Percentiles rank a stretch among this genome's conserved stretches.
phyloP scores from a whole-genome alignment of 2,329 filamentous ascomycete species.

The Venturia carpophila region DNA sequence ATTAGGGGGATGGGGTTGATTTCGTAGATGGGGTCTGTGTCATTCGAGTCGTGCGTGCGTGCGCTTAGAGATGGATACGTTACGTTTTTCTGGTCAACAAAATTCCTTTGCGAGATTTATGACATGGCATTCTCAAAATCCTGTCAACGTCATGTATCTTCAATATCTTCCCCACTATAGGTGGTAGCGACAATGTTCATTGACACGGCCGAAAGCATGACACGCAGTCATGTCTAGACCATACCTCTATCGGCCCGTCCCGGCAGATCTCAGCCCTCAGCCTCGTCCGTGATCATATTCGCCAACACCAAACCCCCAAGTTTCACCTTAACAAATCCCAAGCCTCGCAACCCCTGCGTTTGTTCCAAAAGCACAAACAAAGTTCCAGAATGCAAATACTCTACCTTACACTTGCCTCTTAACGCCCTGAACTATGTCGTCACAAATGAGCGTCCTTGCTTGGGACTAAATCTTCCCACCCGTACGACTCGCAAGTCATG shows the following conservation, averaged over 20 bases:
- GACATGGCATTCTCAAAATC: too few relatives aligned
- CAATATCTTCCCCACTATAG: background rate
- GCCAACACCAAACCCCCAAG: background rate
- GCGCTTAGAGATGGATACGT: background rate
- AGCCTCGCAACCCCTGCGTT: background rate
- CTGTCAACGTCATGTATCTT: too few relatives aligned
- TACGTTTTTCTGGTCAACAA: background rate
- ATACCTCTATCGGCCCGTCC: background rate
- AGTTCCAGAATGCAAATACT: background rate
- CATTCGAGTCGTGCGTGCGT: background rate
- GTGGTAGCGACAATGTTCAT: background rate
- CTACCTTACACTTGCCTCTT: background rate
- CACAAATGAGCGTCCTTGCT: background rate
- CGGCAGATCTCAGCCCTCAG: conserved; percentile 8
- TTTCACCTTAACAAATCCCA: background rate
- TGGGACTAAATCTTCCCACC: too few relatives aligned
- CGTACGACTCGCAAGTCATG: too few relatives aligned
- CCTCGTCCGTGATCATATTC: background rate
- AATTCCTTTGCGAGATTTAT: too few relatives aligned
- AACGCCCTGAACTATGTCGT: background rate
- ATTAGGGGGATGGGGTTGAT: background rate
- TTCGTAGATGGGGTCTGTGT: background rate
- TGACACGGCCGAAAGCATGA: background rate
- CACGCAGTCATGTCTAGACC: background rate
- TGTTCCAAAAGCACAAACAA: background rate